A percentile compares a stretch with the other conserved stretches of the same genome.
These are phyloP conservation scores for Maudiozyma serrabonitensis DNA, from an alignment of 805 yeast genomes.

Conservation along the genomic window DNA sequence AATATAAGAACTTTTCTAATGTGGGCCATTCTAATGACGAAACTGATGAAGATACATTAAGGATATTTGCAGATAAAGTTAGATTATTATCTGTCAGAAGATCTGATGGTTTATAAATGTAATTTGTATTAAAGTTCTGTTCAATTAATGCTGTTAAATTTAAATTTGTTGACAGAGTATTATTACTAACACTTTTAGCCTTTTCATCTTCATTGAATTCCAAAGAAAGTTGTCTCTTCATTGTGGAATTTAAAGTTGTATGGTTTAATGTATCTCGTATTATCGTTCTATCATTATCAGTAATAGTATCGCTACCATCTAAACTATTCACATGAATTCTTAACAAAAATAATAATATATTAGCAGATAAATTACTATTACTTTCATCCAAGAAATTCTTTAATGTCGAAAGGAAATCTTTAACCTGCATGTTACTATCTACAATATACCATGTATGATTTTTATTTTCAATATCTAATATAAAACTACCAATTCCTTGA, in stretches of 20 bases:
- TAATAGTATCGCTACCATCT: not conserved
- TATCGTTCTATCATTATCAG: not conserved
- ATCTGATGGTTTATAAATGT: constrained; percentile 26
- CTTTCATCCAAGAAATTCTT: constrained; percentile 31
- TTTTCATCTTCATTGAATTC: not conserved
- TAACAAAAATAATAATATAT: constrained; percentile 34
- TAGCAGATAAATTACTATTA: constrained; percentile 38
- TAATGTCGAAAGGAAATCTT: constrained; percentile 24
- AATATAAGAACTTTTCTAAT: constrained; percentile 29
- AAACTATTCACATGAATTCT: constrained; percentile 15
- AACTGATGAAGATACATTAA: constrained; percentile 2
- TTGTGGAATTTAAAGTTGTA: not conserved
- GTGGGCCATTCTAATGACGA: constrained; percentile 27
- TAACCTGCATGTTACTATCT: constrained; percentile 16
- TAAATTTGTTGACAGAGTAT: not conserved
- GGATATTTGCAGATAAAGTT: not conserved
- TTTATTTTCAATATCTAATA: constrained; percentile 49
- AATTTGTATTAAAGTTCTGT: constrained; percentile 7
- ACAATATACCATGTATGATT: constrained; percentile 27
- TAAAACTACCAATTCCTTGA: constrained; percentile 39
- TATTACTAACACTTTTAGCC: not conserved
- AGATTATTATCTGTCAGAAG: constrained; percentile 14
- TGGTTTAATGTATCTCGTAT: not conserved
- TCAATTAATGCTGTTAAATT: constrained; percentile 18
- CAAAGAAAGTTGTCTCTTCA: not conserved